These are phyloP conservation scores for Dillenia turbinata DNA, from an alignment of 164 flowering plant species.

Conservation along the genomic window DNA sequence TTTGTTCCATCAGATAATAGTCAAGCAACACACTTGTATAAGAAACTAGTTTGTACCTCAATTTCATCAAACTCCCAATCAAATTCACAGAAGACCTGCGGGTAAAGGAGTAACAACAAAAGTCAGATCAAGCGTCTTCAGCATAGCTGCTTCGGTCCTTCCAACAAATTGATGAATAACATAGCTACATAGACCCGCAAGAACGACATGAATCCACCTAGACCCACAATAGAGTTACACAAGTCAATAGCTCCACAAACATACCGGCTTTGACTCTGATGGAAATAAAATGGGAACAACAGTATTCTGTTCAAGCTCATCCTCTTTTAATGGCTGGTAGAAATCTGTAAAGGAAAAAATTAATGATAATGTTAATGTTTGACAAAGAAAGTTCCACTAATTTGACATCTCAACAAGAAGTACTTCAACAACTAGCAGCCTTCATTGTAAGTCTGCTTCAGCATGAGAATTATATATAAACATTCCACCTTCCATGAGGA, in stretches of 20 bases:
- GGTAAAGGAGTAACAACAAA: neutral
- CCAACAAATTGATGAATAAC: no score
- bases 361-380: neutral
- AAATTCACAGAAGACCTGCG: slow-evolving; percentile 79
- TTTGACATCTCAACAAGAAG: no score
- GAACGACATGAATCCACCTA: no score
- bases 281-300: slow-evolving; percentile 73
- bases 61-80: slow-evolving; percentile 91
- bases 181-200: no score
- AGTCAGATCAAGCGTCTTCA: no score
- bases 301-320: slow-evolving; percentile 81
- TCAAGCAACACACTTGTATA: neutral
- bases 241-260: slow-evolving; percentile 10
- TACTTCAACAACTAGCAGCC: no score
- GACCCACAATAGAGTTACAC: no score
- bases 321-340: slow-evolving; percentile 80
- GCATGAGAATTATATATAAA: no score
- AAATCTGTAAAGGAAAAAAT: slow-evolving; percentile 50
- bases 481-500: no score
- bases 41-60: slow-evolving; percentile 42
- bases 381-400: no score
- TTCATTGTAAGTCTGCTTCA: no score
- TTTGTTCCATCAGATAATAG: neutral
- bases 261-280: slow-evolving; percentile 71
- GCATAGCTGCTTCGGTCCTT: no score